Evolutionary conservation across 306 rosid species (phyloP).

Genomic region (Quercus bicolor): DNA sequence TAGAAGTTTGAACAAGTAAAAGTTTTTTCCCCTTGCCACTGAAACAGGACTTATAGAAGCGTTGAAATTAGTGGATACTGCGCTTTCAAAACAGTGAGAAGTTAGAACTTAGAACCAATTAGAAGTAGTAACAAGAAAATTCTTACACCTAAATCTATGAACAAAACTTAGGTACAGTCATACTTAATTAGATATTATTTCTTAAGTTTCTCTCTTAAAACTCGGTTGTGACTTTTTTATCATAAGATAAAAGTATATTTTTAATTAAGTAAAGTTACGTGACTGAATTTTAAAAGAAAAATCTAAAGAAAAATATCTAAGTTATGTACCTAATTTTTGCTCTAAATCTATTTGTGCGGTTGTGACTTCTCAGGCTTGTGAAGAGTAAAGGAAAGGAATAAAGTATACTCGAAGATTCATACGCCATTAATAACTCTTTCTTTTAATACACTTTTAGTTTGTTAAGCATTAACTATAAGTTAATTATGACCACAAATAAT

Average conservation of each 20-base stretch:
- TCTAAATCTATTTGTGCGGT: no score
- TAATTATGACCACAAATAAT: background rate
- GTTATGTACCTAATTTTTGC: no score
- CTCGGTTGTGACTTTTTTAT: accelerated
- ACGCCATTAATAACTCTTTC: background rate
- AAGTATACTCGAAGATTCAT: background rate
- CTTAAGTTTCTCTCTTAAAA: accelerated
- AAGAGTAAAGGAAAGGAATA: background rate
- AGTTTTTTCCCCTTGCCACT: no score
- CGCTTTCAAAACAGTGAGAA: no score
- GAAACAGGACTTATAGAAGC: no score
- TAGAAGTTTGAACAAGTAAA: no score
- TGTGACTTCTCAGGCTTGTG: no score
- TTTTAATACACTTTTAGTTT: background rate
- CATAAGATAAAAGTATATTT: accelerated
- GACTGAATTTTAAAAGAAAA: no score
- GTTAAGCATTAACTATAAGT: background rate
- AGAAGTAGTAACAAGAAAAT: no score
- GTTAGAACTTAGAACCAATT: no score
- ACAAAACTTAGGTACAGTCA: accelerated
- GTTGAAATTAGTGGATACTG: no score
- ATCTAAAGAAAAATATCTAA: accelerated
- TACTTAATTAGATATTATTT: accelerated
- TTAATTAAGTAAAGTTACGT: accelerated
- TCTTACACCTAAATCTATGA: no score